Evolutionary conservation across 192 early-diverging fungal species (phyloP).

Genomic region (Mortierella claussenii): DNA sequence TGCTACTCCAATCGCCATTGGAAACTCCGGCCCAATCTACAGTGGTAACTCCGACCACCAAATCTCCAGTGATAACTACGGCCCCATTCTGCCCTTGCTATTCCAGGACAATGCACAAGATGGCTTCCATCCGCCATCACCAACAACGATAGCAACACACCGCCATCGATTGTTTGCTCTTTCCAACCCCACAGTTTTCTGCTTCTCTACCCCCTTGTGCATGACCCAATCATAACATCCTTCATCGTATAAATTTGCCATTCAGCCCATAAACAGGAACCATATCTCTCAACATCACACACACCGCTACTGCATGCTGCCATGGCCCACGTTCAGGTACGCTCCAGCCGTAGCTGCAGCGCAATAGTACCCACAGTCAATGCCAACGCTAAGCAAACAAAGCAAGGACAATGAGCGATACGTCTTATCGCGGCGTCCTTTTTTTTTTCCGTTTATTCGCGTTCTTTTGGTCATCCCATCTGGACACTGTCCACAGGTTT

Average conservation of each 20-base stretch:
- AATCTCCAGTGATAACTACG: no score
- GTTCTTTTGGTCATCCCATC: not conserved
- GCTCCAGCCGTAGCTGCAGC: no score
- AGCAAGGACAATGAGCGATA: not conserved
- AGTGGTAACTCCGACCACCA: no score
- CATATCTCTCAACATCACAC: not conserved
- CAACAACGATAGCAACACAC: not conserved
- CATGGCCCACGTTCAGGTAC: no score
- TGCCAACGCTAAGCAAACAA: not conserved
- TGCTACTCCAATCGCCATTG: not conserved
- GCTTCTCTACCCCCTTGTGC: not conserved
- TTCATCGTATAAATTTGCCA: constrained; percentile 17
- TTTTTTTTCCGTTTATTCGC: not conserved
- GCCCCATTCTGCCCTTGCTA: not conserved
- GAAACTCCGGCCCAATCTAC: no score
- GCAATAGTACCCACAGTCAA: not conserved
- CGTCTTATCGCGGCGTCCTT: not conserved
- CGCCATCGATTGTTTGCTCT: not conserved
- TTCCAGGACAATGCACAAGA: not conserved
- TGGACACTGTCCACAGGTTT: not conserved
- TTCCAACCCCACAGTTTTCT: not conserved
- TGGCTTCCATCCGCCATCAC: not conserved
- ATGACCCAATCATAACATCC: constrained; percentile 8
- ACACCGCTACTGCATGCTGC: no score
- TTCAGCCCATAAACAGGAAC: not conserved